Evolutionary conservation across 83 land plant species (phyloP).

Genomic region (Isoetes engelmannii): DNA sequence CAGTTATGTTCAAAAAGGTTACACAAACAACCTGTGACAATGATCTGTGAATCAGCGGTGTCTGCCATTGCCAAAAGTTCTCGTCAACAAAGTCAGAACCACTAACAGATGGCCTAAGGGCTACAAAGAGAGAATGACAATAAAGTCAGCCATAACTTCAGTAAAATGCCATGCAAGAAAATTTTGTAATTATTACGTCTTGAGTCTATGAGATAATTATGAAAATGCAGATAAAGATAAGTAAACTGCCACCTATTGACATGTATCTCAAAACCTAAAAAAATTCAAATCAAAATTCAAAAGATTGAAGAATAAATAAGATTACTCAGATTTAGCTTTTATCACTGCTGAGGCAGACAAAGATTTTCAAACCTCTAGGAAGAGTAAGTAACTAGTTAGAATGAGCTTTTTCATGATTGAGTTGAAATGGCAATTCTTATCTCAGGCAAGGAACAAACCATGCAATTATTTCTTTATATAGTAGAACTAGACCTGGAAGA

Average conservation of each 20-base stretch:
- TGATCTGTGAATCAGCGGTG: constrained; percentile 60
- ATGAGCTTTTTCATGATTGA: no score
- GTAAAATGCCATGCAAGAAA: constrained; percentile 2
- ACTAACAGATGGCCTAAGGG: constrained; percentile 59
- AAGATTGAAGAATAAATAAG: no score
- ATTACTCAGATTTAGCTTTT: no score
- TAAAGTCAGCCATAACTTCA: not conserved
- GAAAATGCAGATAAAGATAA: no score
- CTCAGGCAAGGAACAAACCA: not conserved
- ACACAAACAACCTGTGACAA: constrained; percentile 54
- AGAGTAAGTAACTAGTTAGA: no score
- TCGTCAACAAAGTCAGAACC: constrained; percentile 57
- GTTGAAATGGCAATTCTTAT: no score
- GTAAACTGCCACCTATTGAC: no score
- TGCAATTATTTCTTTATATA: not conserved
- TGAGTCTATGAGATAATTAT: not conserved
- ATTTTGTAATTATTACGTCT: constrained; percentile 1
- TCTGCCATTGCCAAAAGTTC: constrained; percentile 64
- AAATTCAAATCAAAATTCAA: no score
- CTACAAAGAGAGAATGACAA: constrained; percentile 25
- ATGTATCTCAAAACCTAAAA: no score
- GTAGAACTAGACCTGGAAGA: constrained; percentile 63
- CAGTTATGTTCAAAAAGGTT: not conserved
- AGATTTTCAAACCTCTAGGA: no score
- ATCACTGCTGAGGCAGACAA: no score